Base-by-base conservation (phyloP, 306 rosid genomes). In the Sindora glabra region DNA sequence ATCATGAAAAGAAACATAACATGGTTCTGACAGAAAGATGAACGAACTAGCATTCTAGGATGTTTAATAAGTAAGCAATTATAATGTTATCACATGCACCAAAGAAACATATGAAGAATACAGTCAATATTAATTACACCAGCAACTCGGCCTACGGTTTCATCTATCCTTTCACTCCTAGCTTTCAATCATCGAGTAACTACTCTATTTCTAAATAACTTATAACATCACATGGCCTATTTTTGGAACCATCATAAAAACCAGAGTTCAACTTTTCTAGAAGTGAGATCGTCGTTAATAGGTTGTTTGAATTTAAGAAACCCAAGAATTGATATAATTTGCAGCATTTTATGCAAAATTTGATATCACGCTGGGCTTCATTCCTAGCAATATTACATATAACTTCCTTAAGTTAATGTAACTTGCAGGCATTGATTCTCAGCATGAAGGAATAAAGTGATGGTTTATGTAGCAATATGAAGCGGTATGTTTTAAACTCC, bases 1-100 rank as follows among this genome's bases (percentile, higher is more conserved):
- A 10, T 81, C 92, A 56, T 87, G 92, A 69, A 79, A 88, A 39
- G 85, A 69, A 57, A 67, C 69, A 78, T 88, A 82, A 50, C 77
- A 59, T 51, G 81, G 81, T 40, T 84, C 92, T 87, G 70, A 13
- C 58, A 52, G 25, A 71, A 70, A 70, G 19, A n/a, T 30, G 62
- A 69, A 33, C 16, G 48, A 56, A 66, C 74, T 33, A 77, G 75
- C 51, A 52, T 17, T 27, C n/a, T 69, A 38, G 42, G 18, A 36
- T 6, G 57, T 18, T 47, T 29, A 66, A 48, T 25, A 56, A 61
- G 50, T 39, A 24, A 1, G 29, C 52, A 46, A 46, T 40, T 22
- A 39, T 16, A 59, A 50, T 9, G 52, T 23, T 39, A 24, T 13
- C 22, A 40, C 13, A 11, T 32, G 17, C 9, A 51, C 44, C 44